Percentiles rank a stretch among this genome's conserved stretches.
Evolutionary conservation across 2,329 filamentous ascomycete species (phyloP).

Genomic region (Colletotrichum magnum): DNA sequence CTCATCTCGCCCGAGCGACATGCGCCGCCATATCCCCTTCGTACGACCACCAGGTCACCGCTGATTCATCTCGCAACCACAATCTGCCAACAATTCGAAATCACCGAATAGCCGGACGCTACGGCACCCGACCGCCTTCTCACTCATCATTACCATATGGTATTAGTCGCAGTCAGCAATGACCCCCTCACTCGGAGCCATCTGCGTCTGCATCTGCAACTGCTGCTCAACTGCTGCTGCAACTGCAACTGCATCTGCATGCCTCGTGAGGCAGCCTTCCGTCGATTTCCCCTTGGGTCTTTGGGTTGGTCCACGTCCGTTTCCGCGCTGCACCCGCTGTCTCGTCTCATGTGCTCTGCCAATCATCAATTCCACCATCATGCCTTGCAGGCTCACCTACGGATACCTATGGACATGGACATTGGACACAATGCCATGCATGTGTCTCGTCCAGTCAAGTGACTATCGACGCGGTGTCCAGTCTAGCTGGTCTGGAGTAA

Average conservation of each 20-base stretch:
- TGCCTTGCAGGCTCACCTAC: neutral
- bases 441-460: conserved; percentile 6
- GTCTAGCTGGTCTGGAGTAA: neutral
- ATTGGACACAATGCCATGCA: neutral
- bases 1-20: conserved; percentile 36
- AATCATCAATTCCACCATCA: neutral
- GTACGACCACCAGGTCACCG: conserved; percentile 35
- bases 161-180: conserved; percentile 1
- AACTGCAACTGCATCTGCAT: conserved; percentile 5
- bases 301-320: conserved; percentile 23
- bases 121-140: neutral
- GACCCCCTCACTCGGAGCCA: neutral
- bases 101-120: conserved; percentile 5
- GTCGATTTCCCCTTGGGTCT: conserved; percentile 9
- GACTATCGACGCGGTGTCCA: neutral
- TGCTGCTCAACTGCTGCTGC: conserved; percentile 5
- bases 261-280: conserved; percentile 31
- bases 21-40: conserved; percentile 25
- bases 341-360: conserved; percentile 29
- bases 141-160: neutral
- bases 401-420: too few relatives aligned
- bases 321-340: conserved; percentile 10
- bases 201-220: conserved; percentile 15
- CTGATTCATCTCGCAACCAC: conserved; percentile 31
- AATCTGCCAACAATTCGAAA: conserved; percentile 16